Conservation (phyloP, 257 asterid species). For the Nicotiana knightiana region DNA sequence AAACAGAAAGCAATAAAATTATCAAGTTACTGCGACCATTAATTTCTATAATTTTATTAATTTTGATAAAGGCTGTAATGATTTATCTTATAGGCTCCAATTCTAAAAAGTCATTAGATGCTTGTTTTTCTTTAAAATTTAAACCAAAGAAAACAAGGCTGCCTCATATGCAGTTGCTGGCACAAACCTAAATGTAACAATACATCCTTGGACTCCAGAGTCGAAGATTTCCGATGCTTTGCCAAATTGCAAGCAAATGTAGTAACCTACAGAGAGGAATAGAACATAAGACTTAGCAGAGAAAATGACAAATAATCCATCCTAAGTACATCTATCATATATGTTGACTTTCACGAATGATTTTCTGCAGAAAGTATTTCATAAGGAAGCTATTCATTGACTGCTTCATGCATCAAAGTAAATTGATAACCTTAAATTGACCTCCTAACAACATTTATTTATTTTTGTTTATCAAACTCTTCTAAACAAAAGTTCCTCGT, state of each 20-base stretch:
- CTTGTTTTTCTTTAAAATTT: neutral
- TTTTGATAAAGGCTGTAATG: neutral
- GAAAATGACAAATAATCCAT: neutral
- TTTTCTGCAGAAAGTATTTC: neutral
- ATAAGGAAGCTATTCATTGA: neutral
- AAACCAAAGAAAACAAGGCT: neutral
- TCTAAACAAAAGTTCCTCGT: neutral
- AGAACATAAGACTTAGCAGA: neutral
- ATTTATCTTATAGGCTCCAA: neutral
- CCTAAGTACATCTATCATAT: neutral
- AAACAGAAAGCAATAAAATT: neutral
- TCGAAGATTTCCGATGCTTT: conserved; percentile 90
- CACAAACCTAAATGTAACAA: conserved; percentile 88
- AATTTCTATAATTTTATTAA: neutral
- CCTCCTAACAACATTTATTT: neutral
- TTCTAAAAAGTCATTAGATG: neutral
- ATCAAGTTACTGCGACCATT: neutral
- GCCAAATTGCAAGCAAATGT: conserved; percentile 81
- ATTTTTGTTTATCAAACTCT: neutral
- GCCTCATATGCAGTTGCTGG: conserved; percentile 12
- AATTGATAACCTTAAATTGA: neutral
- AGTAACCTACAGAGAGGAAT: conserved; percentile 51
- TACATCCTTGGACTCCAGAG: conserved; percentile 84
- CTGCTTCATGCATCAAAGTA: neutral
- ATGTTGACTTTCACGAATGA: neutral